Evolutionary conservation across 352 stramenopile species (phyloP).

Genomic region (Globisporangium takayamanum): DNA sequence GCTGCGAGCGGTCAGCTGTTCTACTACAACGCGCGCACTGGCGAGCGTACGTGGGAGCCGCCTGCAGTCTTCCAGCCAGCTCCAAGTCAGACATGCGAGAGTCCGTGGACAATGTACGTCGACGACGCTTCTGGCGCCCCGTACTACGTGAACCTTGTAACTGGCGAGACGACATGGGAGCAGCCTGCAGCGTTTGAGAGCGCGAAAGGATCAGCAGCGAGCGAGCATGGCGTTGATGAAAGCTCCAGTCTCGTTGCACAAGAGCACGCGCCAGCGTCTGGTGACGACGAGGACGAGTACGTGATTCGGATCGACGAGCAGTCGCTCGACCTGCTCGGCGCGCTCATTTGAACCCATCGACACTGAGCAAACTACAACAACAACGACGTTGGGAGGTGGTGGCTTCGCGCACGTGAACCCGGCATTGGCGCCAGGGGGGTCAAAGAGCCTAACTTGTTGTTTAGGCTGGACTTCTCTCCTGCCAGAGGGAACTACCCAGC

Average conservation of each 20-base stretch:
- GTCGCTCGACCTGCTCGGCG: neutral
- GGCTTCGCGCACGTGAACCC: too few relatives aligned
- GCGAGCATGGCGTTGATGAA: neutral
- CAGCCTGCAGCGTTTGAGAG: slow-evolving; percentile 11
- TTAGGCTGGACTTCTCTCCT: too few relatives aligned
- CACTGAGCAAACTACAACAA: too few relatives aligned
- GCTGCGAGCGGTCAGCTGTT: slow-evolving; percentile 42
- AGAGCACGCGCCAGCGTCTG: neutral
- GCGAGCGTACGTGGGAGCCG: slow-evolving; percentile 52
- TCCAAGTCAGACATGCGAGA: slow-evolving; percentile 4
- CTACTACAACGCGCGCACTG: slow-evolving; percentile 62
- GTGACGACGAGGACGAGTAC: slow-evolving; percentile 35
- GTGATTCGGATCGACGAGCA: slow-evolving; percentile 31
- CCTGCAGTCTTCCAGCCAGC: slow-evolving; percentile 14
- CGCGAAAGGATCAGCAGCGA: neutral
- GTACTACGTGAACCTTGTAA: slow-evolving; percentile 54
- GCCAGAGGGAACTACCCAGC: too few relatives aligned
- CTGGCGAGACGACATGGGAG: slow-evolving; percentile 47
- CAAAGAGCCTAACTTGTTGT: too few relatives aligned
- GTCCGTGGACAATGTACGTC: slow-evolving; percentile 39
- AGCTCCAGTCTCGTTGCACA: neutral
- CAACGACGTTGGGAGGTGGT: too few relatives aligned
- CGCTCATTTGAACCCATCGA: neutral
- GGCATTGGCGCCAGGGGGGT: too few relatives aligned
- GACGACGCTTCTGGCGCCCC: slow-evolving; percentile 28